Evolutionary conservation across 805 yeast species (phyloP).

Genomic region (Cyberlindnera petersonii): DNA sequence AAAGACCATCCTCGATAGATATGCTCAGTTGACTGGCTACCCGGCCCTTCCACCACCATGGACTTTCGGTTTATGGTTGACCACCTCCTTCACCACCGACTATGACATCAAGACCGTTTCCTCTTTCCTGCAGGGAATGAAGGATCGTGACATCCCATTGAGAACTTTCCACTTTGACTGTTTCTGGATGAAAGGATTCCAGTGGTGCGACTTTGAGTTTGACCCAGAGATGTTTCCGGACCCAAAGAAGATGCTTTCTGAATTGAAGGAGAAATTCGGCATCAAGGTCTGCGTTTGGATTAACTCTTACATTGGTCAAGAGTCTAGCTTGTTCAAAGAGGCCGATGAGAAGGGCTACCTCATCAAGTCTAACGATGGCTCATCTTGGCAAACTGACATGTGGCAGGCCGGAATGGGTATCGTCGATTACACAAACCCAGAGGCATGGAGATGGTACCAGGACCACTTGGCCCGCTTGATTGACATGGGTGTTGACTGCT

Average conservation of each 20-base stretch:
- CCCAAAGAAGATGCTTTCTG: conserved; percentile 25
- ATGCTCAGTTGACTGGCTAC: conserved; percentile 22
- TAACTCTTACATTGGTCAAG: conserved; percentile 23
- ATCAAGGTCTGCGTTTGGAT: conserved; percentile 31
- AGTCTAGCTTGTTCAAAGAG: conserved; percentile 17
- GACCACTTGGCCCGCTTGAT: conserved; percentile 14
- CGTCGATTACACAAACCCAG: conserved; percentile 23
- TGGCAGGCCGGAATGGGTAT: conserved; percentile 27
- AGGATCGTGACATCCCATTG: conserved; percentile 23
- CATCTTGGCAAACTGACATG: conserved; percentile 21
- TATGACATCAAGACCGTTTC: conserved; percentile 22
- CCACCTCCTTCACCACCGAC: conserved; percentile 24
- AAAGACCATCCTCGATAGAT: conserved; percentile 21
- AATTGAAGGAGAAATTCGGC: conserved; percentile 35
- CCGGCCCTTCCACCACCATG: conserved; percentile 25
- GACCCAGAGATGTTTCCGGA: conserved; percentile 24
- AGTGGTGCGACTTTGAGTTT: conserved; percentile 26
- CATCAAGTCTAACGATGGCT: conserved; percentile 19
- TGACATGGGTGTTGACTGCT: conserved; percentile 24
- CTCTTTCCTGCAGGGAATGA: conserved; percentile 22
- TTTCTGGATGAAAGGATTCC: conserved; percentile 25
- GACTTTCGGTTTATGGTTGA: conserved; percentile 24
- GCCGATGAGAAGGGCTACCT: conserved; percentile 21
- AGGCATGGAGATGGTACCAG: conserved; percentile 22
- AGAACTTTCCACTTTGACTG: conserved; percentile 24